phyloP scores from a whole-genome alignment of 768 basidiomycete species.

The Piloderma croceum region DNA sequence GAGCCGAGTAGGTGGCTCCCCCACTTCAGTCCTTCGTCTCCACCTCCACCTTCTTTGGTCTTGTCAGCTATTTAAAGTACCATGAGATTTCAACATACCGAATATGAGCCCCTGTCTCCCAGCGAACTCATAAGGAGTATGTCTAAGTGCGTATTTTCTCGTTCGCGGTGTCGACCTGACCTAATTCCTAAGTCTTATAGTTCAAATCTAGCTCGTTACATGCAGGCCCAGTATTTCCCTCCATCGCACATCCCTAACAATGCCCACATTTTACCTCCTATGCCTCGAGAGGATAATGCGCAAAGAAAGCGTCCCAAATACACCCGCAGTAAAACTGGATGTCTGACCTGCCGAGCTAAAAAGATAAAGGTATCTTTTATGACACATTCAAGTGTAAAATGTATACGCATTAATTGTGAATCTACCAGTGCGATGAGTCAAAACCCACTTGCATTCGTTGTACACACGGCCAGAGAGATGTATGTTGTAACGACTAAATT shows the following conservation, averaged over 20 bases:
- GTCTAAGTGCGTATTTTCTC: slow-evolving; percentile 41
- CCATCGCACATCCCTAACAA: slow-evolving; percentile 37
- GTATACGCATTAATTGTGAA: slow-evolving; percentile 6
- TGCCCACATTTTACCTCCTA: slow-evolving; percentile 44
- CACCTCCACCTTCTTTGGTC: slow-evolving; percentile 28
- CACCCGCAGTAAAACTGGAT: slow-evolving; percentile 90
- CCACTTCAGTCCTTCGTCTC: slow-evolving; percentile 31
- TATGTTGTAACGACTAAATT: slow-evolving; percentile 28
- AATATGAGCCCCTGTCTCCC: slow-evolving; percentile 33
- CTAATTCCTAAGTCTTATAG: not conserved
- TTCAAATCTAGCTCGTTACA: slow-evolving; percentile 16
- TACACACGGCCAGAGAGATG: slow-evolving; percentile 79
- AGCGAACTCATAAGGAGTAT: slow-evolving; percentile 47
- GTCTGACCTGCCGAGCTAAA: slow-evolving; percentile 88
- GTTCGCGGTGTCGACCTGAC: slow-evolving; percentile 1
- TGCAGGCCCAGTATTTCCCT: slow-evolving; percentile 35
- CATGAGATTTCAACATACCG: slow-evolving; percentile 16
- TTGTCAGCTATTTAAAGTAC: slow-evolving; percentile 11
- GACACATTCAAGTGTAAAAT: slow-evolving; percentile 1
- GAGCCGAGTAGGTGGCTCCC: slow-evolving; percentile 36
- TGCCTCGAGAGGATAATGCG: slow-evolving; percentile 45
- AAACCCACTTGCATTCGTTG: slow-evolving; percentile 87
- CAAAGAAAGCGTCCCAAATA: slow-evolving; percentile 86
- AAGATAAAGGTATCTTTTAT: slow-evolving; percentile 76
- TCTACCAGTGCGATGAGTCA: slow-evolving; percentile 76